Evolutionary conservation across 306 rosid species (phyloP).

Genomic region (Cicer cuneatum): DNA sequence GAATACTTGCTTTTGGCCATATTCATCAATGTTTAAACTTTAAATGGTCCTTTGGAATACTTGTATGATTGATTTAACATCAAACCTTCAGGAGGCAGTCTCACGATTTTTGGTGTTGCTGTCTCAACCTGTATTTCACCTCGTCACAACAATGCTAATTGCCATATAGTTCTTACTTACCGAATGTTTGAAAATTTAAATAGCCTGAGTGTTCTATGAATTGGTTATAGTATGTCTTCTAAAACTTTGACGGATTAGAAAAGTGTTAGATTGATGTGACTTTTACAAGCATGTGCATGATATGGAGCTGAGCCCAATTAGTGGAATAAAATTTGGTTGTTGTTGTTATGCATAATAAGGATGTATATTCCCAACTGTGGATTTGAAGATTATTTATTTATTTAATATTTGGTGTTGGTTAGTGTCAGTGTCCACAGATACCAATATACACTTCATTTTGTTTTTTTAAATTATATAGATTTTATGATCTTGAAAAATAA

Average conservation of each 20-base stretch:
- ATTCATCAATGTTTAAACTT: not conserved
- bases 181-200: conserved; percentile 11
- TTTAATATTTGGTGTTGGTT: conserved; percentile 22
- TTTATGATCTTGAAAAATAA: conserved; percentile 31
- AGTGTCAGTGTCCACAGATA: conserved; percentile 18
- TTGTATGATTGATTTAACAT: conserved; percentile 32
- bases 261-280: conserved; percentile 16
- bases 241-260: not conserved
- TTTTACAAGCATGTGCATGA: not conserved
- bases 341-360: conserved; percentile 7
- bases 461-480: conserved; percentile 10
- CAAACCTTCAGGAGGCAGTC: conserved; percentile 8
- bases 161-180: not conserved
- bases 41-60: conserved; percentile 7
- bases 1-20: conserved; percentile 14
- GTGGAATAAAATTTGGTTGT: conserved; percentile 10
- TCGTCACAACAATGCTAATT: conserved; percentile 27
- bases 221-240: not conserved
- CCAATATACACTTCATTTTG: conserved; percentile 11
- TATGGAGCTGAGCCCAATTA: not conserved
- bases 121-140: conserved; percentile 23
- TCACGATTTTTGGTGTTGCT: not conserved
- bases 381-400: conserved; percentile 20
- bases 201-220: conserved; percentile 17
- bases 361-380: conserved; percentile 4